phyloP scores from a whole-genome alignment of 495 filamentous ascomycete genomes.

The Schizothecium vesticola region DNA sequence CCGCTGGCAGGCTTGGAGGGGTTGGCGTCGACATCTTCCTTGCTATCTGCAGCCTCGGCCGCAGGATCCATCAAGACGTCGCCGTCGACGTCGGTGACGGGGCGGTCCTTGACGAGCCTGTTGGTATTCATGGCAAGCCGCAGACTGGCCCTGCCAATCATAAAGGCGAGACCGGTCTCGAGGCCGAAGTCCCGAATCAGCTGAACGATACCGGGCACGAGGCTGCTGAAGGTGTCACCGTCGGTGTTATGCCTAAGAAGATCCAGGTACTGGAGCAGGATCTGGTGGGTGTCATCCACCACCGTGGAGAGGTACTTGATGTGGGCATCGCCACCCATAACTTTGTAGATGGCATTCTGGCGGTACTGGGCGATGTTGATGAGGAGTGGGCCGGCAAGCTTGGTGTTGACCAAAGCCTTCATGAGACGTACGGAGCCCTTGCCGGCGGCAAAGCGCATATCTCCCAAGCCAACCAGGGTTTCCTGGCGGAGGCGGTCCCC shows the following conservation, averaged over 20 bases:
- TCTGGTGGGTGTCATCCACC: constrained; percentile 81
- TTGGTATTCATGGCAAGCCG: constrained; percentile 34
- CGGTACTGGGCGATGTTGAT: constrained; percentile 87
- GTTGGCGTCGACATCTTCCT: neutral
- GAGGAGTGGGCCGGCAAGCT: constrained; percentile 71
- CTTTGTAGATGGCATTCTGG: constrained; percentile 68
- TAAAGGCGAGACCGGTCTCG: constrained; percentile 78
- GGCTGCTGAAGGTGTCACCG: constrained; percentile 69
- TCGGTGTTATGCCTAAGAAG: constrained; percentile 74
- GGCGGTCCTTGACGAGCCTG: constrained; percentile 20
- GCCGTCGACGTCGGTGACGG: constrained; percentile 34
- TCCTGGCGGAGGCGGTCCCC: constrained; percentile 73
- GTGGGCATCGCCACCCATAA: constrained; percentile 60
- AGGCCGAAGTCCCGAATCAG: constrained; percentile 77
- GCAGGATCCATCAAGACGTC: constrained; percentile 35
- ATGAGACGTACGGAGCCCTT: constrained; percentile 70
- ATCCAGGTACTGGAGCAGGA: constrained; percentile 84
- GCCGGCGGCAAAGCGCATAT: constrained; percentile 62
- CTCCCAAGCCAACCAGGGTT: constrained; percentile 69
- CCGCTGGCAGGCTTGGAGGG: constrained; percentile 25
- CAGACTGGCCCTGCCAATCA: constrained; percentile 72
- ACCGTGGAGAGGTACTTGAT: constrained; percentile 78
- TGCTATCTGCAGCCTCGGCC: constrained; percentile 19
- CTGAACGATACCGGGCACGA: constrained; percentile 67
- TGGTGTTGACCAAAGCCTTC: constrained; percentile 64